Base-by-base conservation (phyloP, 2,329 filamentous ascomycete genomes). In the Aspergillus ruber region DNA sequence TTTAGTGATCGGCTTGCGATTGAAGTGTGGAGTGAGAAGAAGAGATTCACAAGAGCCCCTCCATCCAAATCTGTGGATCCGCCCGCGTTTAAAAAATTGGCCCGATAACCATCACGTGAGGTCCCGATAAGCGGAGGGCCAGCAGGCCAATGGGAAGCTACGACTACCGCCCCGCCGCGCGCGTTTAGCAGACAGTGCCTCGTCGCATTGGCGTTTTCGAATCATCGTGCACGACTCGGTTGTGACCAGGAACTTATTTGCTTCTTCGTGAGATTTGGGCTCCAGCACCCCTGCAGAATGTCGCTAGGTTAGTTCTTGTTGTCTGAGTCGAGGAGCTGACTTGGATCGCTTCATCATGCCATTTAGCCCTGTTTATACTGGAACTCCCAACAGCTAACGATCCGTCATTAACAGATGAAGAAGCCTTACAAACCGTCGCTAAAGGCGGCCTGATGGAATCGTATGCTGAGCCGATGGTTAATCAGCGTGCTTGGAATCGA, bases 361-460 rank as follows among this genome's bases (percentile, higher is more conserved):
- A 29, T 29, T 29, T 29, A 29, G 10, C 10, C n/a, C 1, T 12
- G 21, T 29, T 8, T 46, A 18, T 17, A 20, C 18, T 45, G 41
- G n/a, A 46, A 36, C 13, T 43, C 12, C 21, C 21, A 25, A 8
- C 5, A 43, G 42, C 43, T 45, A 44, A 40, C 39, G 4, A 3
- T 39, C 2, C 32, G 17, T 20, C 32, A 15, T 33, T 35, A 41
- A 40, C 50, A 72, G 74, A 75, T 58, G 77, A 82, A 57, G 70
- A 74, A 54, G 66, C 79, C 44, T 72, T 84, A 40, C 74, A 79
- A 57, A 63, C 68, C 49, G 78, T 78, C 54, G 80, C 79, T 61
- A 73, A 74, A 60, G 76, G 81, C 64, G 80, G 80, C 58, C 70
- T 74, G 44, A 75, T 83, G 57, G 77, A 82, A 55, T 70, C 76